phyloP scores from a whole-genome alignment of 257 asterid species.

The Solanum medicagineum region DNA sequence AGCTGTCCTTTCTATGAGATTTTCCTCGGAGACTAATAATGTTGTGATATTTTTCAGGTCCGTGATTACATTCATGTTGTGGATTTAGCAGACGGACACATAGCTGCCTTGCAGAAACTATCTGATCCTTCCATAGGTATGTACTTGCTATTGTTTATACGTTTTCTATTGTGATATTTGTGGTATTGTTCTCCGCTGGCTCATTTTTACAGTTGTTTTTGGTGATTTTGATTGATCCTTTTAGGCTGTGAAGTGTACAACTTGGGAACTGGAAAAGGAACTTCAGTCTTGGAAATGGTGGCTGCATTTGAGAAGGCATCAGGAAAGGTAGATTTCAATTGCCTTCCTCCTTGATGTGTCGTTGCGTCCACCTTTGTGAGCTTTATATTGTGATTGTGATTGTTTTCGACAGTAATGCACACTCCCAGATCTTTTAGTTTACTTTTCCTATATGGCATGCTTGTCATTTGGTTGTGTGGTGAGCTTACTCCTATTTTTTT shows the following conservation, averaged over 20 bases:
- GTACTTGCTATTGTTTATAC: neutral
- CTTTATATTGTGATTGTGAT: neutral
- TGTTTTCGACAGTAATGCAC: neutral
- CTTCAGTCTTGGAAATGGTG: slow-evolving; percentile 98
- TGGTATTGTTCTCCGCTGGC: neutral
- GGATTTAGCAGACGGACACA: slow-evolving; percentile 93
- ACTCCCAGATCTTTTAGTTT: neutral
- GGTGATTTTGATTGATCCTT: neutral
- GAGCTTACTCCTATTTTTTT: too few species aligned
- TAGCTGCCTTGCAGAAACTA: slow-evolving; percentile 78
- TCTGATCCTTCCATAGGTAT: slow-evolving; percentile 78
- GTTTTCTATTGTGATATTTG: neutral
- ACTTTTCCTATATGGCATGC: neutral
- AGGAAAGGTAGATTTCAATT: slow-evolving; percentile 49
- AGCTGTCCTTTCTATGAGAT: neutral
- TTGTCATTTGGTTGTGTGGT: neutral
- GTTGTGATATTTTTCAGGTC: slow-evolving; percentile 30
- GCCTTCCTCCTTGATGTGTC: neutral
- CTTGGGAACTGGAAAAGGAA: slow-evolving; percentile 96
- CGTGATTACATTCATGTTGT: slow-evolving; percentile 94
- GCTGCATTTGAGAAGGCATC: slow-evolving; percentile 95
- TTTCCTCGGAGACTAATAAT: neutral
- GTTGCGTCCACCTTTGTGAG: neutral
- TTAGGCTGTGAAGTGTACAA: slow-evolving; percentile 97
- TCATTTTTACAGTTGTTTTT: neutral